A percentile compares a stretch with the other conserved stretches of the same genome.
Conservation (phyloP, 148 eudicot genomes). For the Rhododendron williamsianum region DNA sequence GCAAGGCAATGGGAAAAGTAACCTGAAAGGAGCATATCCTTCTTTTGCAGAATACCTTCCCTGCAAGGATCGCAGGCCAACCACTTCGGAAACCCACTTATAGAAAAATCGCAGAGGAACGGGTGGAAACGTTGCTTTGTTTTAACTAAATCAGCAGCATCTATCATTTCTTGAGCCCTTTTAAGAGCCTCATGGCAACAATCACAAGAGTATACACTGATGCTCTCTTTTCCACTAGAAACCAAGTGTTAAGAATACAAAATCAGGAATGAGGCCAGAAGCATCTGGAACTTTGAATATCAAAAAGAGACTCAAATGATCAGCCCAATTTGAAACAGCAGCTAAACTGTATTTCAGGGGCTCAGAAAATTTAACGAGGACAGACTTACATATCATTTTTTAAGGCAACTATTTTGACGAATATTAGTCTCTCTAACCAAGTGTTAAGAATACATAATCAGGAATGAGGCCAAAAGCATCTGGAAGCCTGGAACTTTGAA, state of each 20-base stretch:
- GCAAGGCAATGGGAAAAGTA: background rate
- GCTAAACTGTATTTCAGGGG: background rate
- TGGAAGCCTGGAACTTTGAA: background rate
- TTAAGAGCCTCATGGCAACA: slow-evolving; percentile 91
- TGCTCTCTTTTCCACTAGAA: slow-evolving; percentile 47
- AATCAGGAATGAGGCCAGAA: background rate
- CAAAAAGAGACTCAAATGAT: background rate
- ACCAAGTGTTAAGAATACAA: background rate
- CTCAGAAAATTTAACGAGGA: background rate
- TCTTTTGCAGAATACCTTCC: slow-evolving; percentile 20
- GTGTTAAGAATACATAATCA: background rate
- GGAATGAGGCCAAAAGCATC: background rate
- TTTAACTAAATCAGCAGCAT: slow-evolving; percentile 28
- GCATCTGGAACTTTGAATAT: background rate
- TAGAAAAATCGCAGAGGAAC: slow-evolving; percentile 76
- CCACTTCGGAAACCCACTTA: slow-evolving; percentile 65
- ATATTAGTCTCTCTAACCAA: background rate
- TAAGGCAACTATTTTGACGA: background rate
- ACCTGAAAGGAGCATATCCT: slow-evolving; percentile 34
- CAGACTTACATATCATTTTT: background rate
- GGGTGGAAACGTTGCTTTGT: slow-evolving; percentile 49
- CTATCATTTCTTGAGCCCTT: slow-evolving; percentile 56
- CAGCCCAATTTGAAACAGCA: background rate
- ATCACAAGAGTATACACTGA: slow-evolving; percentile 75
- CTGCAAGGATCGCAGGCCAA: slow-evolving; percentile 57